Percentiles rank a stretch among this genome's conserved stretches.
These are phyloP conservation scores for Tetraselmis chui DNA, from an alignment of 139 green algal species.

Conservation along the genomic window DNA sequence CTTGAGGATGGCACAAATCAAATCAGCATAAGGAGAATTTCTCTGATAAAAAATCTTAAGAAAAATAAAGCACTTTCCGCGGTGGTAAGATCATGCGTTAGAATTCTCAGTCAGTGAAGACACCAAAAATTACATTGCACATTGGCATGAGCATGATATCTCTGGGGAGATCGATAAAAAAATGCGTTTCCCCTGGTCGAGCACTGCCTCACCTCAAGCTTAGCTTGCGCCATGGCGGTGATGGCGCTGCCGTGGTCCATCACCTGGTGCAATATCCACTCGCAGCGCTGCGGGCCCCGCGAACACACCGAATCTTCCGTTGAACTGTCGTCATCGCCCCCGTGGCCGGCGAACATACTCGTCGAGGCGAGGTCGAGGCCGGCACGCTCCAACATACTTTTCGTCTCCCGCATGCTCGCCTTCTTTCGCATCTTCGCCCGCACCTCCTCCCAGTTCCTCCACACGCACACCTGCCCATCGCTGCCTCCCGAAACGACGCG, in stretches of 20 bases:
- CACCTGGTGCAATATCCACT: not conserved
- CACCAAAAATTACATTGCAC: too few species aligned
- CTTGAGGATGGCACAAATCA: too few species aligned
- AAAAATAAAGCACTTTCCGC: too few species aligned
- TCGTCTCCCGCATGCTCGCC: not conserved
- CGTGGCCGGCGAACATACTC: not conserved
- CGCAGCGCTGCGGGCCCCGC: not conserved
- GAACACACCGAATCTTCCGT: not conserved
- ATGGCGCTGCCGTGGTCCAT: not conserved
- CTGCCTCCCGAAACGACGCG: not conserved
- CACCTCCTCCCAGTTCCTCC: not conserved
- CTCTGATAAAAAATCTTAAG: too few species aligned
- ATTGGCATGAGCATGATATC: too few species aligned
- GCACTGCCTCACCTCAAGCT: not conserved
- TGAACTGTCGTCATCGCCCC: not conserved
- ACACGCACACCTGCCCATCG: not conserved
- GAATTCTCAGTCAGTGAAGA: too few species aligned
- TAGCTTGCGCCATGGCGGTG: not conserved
- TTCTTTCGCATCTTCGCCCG: not conserved
- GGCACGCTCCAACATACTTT: not conserved
- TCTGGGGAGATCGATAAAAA: too few species aligned
- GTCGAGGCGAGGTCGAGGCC: not conserved
- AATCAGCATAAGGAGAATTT: too few species aligned
- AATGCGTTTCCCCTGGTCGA: too few species aligned
- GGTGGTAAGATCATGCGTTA: too few species aligned